Evolutionary conservation across 176 grass and related monocot genomes (phyloP), one percentile per base, ranked within the genome.

Genomic region (Raddia guianensis): DNA sequence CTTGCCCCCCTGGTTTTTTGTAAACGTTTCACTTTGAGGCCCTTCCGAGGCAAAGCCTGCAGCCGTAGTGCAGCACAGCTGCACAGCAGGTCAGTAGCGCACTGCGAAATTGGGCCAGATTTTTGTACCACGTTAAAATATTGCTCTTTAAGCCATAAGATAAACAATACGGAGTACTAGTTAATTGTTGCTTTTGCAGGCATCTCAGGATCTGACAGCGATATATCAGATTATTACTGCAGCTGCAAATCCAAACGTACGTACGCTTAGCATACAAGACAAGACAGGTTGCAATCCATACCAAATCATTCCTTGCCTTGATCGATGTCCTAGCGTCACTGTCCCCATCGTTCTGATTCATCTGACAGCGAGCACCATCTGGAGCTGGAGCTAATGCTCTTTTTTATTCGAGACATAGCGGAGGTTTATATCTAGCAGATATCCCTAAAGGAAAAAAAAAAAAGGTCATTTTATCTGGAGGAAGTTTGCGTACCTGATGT

Each of bases 271-370:
- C 49, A 83, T 46, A 5, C 51, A 47, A 58, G 51, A 18, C 34
- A 56, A 19, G 60, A 43, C 18, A 55, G 46, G 20, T 47, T 18
- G 61, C 49, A 12, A 57, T 75, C 81, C 49, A 47, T 57, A 44
- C 71, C 35, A 47, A 83, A 83, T 83, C 81, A 83, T 83, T 47
- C 6, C 71, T 21, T 51, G 5, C 63, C 37, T 0, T 65, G 14
- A 74, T 0, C 53, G 14, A 66, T 66, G 49, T 51, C 43, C 53
- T 60, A 12, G 80, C 18, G 32, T 82, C 32, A 1, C 40, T 66
- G 13, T 74, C 71, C 5, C 59, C 12, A 9, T 6, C 56, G 9
- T 3, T 52, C 19, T 32, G 47, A 74, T 65, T 53, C n/a, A 51
- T 33, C 63, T 34, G 47, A 65, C 58, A 47, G 78, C 65, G 46